Percentiles rank a stretch among this genome's conserved stretches.
Conservation (phyloP, 495 filamentous ascomycete species). For the Aspergillus avenaceus region DNA sequence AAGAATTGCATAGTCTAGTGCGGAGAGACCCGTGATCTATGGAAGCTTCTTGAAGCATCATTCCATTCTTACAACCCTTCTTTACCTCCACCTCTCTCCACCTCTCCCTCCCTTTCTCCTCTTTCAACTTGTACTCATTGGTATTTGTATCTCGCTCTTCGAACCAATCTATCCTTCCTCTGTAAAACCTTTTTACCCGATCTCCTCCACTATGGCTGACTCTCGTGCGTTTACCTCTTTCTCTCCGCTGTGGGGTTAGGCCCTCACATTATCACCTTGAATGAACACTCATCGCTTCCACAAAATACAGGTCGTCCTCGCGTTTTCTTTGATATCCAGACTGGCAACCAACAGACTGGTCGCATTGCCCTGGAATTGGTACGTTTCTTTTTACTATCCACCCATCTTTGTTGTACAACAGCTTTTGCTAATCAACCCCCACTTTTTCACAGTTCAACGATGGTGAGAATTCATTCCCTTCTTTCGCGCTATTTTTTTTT, state of each 20-base stretch:
- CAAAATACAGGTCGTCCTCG: conserved; percentile 53
- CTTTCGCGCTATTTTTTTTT: neutral
- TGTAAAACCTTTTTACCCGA: conserved; percentile 7
- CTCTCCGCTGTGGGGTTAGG: conserved; percentile 25
- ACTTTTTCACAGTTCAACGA: conserved; percentile 63
- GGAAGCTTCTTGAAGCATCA: conserved; percentile 46
- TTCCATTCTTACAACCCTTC: neutral
- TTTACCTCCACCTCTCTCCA: neutral
- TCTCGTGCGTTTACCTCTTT: conserved; percentile 27
- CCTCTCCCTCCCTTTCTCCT: neutral
- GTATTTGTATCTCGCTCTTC: conserved; percentile 6
- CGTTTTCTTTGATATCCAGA: conserved; percentile 86
- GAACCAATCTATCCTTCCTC: conserved; percentile 3
- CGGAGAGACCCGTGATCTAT: conserved; percentile 18
- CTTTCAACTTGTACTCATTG: neutral
- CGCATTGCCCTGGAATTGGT: conserved; percentile 81
- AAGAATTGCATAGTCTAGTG: neutral
- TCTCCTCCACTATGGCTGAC: conserved; percentile 29
- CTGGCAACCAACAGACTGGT: conserved; percentile 65
- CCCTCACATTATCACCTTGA: neutral
- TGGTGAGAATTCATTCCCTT: conserved; percentile 36
- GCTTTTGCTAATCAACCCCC: conserved; percentile 16
- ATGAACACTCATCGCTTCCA: conserved; percentile 16
- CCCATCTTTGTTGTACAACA: neutral
- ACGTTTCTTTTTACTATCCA: conserved; percentile 23